These are phyloP conservation scores for Trichoderma sp. DNA, from an alignment of 2,329 filamentous ascomycete species.

Conservation along the genomic window DNA sequence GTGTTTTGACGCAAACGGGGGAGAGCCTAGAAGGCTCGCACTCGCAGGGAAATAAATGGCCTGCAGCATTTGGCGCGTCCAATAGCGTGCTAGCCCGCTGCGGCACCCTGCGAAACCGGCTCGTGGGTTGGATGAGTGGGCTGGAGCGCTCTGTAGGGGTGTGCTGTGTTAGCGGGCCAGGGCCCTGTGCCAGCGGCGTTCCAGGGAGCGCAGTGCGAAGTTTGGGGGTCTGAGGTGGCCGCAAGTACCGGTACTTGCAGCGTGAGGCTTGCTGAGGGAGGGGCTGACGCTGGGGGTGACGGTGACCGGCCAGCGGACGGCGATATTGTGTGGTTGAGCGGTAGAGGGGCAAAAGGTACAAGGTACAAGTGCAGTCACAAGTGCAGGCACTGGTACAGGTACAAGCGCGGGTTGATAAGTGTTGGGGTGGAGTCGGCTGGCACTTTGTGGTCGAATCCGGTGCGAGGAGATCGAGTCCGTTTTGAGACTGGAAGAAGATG, in stretches of 20 bases:
- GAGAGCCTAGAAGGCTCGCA: conserved; percentile 2
- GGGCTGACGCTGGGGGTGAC: background rate
- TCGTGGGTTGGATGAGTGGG: conserved; percentile 23
- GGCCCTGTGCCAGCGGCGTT: conserved; percentile 2
- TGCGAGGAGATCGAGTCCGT: conserved; percentile 3
- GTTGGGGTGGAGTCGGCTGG: background rate
- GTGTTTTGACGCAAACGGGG: conserved; percentile 18
- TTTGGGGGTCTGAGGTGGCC: background rate
- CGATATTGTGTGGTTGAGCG: background rate
- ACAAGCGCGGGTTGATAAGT: background rate
- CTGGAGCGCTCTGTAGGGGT: conserved; percentile 1
- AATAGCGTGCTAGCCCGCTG: conserved; percentile 20
- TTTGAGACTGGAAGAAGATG: background rate
- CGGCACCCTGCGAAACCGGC: conserved; percentile 25
- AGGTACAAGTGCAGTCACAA: background rate
- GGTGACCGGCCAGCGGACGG: background rate
- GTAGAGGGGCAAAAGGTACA: background rate
- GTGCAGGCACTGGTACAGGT: background rate
- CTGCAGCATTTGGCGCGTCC: conserved; percentile 19
- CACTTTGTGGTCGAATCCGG: conserved; percentile 14
- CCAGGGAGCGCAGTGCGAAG: background rate
- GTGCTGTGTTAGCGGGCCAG: conserved; percentile 3
- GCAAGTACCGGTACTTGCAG: conserved; percentile 1
- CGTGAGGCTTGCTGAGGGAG: background rate
- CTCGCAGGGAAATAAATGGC: conserved; percentile 20